These are phyloP conservation scores for Yamadazyma phyllophila DNA, from an alignment of 805 yeast species.

Conservation along the genomic window DNA sequence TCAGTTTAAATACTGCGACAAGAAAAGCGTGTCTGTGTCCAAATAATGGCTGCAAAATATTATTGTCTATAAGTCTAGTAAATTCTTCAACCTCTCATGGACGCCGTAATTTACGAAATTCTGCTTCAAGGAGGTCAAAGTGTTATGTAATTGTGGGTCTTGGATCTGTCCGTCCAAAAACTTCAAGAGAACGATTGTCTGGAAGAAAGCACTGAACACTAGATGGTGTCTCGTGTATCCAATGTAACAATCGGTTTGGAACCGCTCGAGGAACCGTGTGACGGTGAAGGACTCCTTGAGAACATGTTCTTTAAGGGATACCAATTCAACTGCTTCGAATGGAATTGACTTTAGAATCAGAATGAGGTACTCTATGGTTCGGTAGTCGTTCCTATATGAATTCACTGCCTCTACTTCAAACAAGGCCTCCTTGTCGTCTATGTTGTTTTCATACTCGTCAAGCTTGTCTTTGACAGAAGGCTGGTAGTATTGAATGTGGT, in stretches of 20 bases:
- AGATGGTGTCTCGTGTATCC: conserved; percentile 7
- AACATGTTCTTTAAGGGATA: neutral
- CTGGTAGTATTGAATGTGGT: neutral
- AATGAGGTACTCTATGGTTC: neutral
- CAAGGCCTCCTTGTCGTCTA: neutral
- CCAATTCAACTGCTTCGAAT: neutral
- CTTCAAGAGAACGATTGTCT: neutral
- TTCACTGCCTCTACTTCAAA: conserved; percentile 29
- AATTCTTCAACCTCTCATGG: neutral
- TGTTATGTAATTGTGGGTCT: neutral
- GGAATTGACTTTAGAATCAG: neutral
- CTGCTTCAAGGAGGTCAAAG: neutral
- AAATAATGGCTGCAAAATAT: conserved; percentile 3
- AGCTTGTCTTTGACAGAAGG: conserved; percentile 5
- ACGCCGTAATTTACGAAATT: neutral
- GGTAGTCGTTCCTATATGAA: conserved; percentile 50
- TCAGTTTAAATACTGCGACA: too few species aligned
- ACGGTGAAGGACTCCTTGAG: neutral
- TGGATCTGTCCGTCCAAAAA: neutral
- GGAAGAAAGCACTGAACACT: conserved; percentile 5
- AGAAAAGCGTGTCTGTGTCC: too few species aligned
- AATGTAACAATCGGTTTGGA: conserved; percentile 3
- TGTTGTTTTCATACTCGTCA: neutral
- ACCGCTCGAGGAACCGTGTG: neutral
- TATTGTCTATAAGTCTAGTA: neutral